These are phyloP conservation scores for Trichosanthes truncata DNA, from an alignment of 306 rosid genomes.

Conservation along the genomic window DNA sequence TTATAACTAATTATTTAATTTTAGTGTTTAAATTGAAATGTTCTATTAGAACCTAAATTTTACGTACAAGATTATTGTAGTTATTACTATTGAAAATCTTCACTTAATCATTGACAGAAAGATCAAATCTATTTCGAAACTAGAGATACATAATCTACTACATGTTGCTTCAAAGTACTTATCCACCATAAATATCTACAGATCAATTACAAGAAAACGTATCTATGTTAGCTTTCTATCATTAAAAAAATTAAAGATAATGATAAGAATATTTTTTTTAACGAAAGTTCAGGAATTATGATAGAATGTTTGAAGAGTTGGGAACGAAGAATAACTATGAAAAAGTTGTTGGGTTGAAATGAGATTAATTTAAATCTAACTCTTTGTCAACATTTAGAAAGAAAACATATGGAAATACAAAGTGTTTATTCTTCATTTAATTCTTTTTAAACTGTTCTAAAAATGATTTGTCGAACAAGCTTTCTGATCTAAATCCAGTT, in stretches of 20 bases:
- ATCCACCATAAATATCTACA: not conserved
- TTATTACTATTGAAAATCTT: too few relatives aligned
- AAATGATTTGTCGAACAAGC: not conserved
- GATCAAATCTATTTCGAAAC: too few relatives aligned
- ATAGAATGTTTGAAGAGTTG: not conserved
- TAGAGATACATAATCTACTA: not conserved
- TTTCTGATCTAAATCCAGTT: not conserved
- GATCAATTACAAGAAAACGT: not conserved
- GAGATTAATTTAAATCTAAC: not conserved
- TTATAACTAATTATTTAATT: not conserved
- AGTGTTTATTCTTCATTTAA: too few relatives aligned
- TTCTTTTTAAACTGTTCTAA: not conserved
- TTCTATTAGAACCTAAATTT: too few relatives aligned
- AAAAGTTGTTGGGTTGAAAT: not conserved
- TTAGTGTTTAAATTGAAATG: too few relatives aligned
- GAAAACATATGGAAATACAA: too few relatives aligned
- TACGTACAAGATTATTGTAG: too few relatives aligned
- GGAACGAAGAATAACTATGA: too few relatives aligned
- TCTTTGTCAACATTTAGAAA: not conserved
- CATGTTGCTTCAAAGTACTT: not conserved
- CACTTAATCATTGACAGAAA: too few relatives aligned
- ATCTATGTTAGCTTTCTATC: not conserved
- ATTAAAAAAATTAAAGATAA: not conserved
- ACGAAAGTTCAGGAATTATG: not conserved
- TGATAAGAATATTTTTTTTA: not conserved